Evolutionary conservation across 768 basidiomycete genomes (phyloP).

Genomic region (Amanita muscaria): DNA sequence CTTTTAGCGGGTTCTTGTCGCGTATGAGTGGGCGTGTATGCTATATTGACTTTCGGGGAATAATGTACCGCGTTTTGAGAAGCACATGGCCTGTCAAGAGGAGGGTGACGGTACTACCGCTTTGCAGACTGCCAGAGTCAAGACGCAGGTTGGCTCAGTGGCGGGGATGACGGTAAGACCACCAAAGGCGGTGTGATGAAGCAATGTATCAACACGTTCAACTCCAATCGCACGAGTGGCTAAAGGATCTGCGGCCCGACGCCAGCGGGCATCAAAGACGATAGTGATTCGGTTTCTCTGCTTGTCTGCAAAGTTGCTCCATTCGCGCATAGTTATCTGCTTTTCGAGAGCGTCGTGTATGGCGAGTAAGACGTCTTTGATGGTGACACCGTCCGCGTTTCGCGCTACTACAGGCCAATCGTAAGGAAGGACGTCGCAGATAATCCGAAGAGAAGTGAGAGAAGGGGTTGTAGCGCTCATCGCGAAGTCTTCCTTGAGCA

Average conservation of each 20-base stretch:
- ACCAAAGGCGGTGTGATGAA: conserved; percentile 39
- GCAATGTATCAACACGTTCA: conserved; percentile 39
- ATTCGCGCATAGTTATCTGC: conserved; percentile 33
- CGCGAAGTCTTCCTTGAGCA: conserved; percentile 25
- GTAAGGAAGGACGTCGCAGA: conserved; percentile 37
- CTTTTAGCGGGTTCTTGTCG: background rate
- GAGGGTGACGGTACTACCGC: background rate
- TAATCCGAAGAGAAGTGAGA: conserved; percentile 27
- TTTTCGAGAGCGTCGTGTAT: conserved; percentile 31
- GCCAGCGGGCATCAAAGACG: conserved; percentile 40
- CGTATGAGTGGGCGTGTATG: no score
- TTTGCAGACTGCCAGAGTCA: conserved; percentile 34
- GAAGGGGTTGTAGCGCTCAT: conserved; percentile 37
- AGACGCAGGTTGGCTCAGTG: conserved; percentile 31
- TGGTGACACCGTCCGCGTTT: conserved; percentile 39
- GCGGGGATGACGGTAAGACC: conserved; percentile 37
- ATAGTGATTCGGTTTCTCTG: conserved; percentile 33
- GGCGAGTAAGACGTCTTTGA: conserved; percentile 42
- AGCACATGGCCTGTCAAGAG: background rate
- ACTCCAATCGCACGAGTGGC: conserved; percentile 32
- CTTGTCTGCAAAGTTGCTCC: conserved; percentile 31
- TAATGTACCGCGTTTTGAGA: no score
- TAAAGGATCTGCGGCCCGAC: conserved; percentile 25
- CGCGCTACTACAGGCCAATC: conserved; percentile 32
- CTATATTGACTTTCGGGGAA: no score